These are phyloP conservation scores for Hordeum pubiflorum DNA, from an alignment of 202 grass and related monocot genomes.

Conservation along the genomic window DNA sequence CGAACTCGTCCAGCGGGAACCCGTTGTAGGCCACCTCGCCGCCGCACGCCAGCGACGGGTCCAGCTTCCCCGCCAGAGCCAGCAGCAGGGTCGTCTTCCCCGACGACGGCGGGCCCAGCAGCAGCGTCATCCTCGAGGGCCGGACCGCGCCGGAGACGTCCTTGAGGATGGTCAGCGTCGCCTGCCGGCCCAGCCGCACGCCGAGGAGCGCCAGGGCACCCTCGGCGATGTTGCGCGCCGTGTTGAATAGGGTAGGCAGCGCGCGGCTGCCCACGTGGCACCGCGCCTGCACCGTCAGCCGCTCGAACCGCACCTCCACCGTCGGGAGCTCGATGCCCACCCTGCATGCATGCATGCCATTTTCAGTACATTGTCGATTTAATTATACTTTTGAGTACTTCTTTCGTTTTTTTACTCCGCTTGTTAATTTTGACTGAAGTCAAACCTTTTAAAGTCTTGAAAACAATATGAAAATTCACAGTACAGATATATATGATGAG, in stretches of 20 bases:
- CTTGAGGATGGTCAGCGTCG: constrained; percentile 60
- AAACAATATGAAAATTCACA: too few relatives aligned
- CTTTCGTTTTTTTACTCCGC: too few relatives aligned
- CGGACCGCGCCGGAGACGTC: constrained; percentile 54
- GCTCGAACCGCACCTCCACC: constrained; percentile 87
- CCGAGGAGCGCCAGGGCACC: constrained; percentile 43
- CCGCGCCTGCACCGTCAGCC: constrained; percentile 52
- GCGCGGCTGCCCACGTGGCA: constrained; percentile 79
- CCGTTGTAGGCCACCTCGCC: constrained; percentile 90
- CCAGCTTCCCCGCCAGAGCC: constrained; percentile 83
- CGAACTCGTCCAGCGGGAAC: constrained; percentile 51
- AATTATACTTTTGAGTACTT: too few relatives aligned
- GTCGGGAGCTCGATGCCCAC: constrained; percentile 89
- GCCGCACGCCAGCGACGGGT: constrained; percentile 34
- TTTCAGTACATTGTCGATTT: not conserved
- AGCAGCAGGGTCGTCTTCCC: constrained; percentile 92
- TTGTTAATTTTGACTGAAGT: too few relatives aligned
- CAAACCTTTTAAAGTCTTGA: too few relatives aligned
- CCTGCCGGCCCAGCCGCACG: constrained; percentile 23
- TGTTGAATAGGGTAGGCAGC: constrained; percentile 75
- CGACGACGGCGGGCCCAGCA: constrained; percentile 87
- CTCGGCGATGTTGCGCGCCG: constrained; percentile 64
- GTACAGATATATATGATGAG: too few relatives aligned
- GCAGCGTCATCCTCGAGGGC: constrained; percentile 86
- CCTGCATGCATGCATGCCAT: constrained; percentile 22